Evolutionary conservation across 495 filamentous ascomycete species (phyloP), one percentile per base, ranked within the genome.

Genomic region (Chlorociboria aeruginascens): DNA sequence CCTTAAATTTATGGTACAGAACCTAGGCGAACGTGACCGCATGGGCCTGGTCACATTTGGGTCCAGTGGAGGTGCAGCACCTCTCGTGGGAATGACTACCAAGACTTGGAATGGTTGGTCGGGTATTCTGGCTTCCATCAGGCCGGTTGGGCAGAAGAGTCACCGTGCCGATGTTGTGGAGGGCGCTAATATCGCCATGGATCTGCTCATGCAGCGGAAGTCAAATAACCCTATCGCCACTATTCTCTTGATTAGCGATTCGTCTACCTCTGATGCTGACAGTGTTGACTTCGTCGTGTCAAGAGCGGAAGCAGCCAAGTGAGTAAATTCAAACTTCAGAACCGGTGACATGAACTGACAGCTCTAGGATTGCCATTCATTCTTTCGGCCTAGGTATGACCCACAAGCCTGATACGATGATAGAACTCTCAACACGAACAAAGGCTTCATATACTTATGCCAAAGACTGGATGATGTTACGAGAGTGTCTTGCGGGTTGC

Each of bases 381-480:
- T 96, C 93, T 0, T 97, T 97, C 58, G 92, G 92, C 37, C 77
- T 99, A 32, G 92, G 92, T 25, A 76, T 95, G 66, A 96, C 92
- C 0, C 92, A 99, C 66, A 99, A 99, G 64, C 92, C 92, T 6
- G 93, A 97, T 61, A 96, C 89, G 0, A 93, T 99, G 86, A 95
- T 99, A 43, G 92, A 97, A 59, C 67, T 99, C 3, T 96, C 93
- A 6, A 89, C 86, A 29, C 77, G 90, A 44, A 99, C 92, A 7
- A 99, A 97, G 66, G 92, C 89, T 3, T 89, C 87, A 13, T 99
- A 96, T 57, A 89, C 89, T 6, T 99, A 97, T 58, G 89, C 97
- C 57, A 97, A 97, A 64, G 92, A 99, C 62, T 99, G 92, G 92
- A 99, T 97, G 92, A 97, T 96, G 89, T 74, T 99, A 31, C 81